Base-by-base conservation (phyloP, 2,329 filamentous ascomycete genomes). In the Xylaria polymorpha region DNA sequence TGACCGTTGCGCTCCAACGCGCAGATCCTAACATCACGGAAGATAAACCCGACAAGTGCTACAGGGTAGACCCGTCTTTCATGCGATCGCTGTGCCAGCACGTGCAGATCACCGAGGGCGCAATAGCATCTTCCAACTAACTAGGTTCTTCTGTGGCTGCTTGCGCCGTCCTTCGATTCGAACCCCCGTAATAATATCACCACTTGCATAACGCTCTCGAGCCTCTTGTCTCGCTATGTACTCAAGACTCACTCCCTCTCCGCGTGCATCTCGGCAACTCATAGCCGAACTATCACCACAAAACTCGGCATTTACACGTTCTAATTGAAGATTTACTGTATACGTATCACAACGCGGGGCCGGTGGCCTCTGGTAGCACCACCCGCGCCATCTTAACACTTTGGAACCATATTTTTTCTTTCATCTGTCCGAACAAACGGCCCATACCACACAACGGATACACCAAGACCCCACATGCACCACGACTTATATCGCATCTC, bases 1-100 rank as follows among this genome's bases (percentile, higher is more conserved):
- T 89, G 2, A 82, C 88, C 0, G 79, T 82, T 3, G 87, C 86
- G 4, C 81, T 88, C 65, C 80, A 80, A 64, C 62, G 67, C n/a
- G 41, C 56, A 10, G 60, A 67, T 12, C 53, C 53, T 5, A 57
- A 41, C 14, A 35, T 37, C 35, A 39, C 44, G 20, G 39, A 43
- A 44, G 43, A 25, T 25, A 64, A 60, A 44, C 37, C 53, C 8
- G 56, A 67, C 48, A 43, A 63, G 48, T 25, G 60, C 12, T 58
- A 51, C 43, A 65, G 50, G 46, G 67, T 60, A 14, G 81, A 83
- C 32, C 77, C 79, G 0, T 72, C 81, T 12, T 77, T 83, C 56
- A 73, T 84, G 74, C 76, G 81, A 43, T 77, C 81, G 46, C 44
- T 71, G 10, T 71, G 70, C n/a, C 63, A 71, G 44, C 67, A 68